Percentiles rank a stretch among this genome's conserved stretches.
Conservation (phyloP, 2,329 filamentous ascomycete genomes). For the Xenoacremonium recifei region DNA sequence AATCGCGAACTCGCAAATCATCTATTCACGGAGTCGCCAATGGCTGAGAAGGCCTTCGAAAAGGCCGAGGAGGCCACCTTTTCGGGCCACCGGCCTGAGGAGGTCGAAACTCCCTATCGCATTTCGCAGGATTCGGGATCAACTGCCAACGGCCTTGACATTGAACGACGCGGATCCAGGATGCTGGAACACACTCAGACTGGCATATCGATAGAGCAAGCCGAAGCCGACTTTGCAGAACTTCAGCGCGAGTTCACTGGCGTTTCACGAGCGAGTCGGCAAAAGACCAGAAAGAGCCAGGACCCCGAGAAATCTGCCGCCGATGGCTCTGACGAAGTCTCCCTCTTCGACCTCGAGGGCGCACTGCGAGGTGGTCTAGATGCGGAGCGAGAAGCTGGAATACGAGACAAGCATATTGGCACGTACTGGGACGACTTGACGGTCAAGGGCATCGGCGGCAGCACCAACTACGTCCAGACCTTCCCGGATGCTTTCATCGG, state of each 20-base stretch:
- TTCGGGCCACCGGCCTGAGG: slow-evolving; percentile 25
- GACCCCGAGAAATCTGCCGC: slow-evolving; percentile 59
- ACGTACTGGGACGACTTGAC: slow-evolving; percentile 77
- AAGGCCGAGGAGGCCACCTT: slow-evolving; percentile 29
- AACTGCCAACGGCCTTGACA: slow-evolving; percentile 22
- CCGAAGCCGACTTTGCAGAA: slow-evolving; percentile 69
- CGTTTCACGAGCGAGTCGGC: slow-evolving; percentile 50
- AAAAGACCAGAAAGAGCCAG: slow-evolving; percentile 21
- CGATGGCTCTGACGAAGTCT: slow-evolving; percentile 42
- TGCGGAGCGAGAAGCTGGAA: slow-evolving; percentile 74
- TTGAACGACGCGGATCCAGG: slow-evolving; percentile 17
- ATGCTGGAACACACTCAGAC: slow-evolving; percentile 8
- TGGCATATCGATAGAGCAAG: slow-evolving; percentile 62
- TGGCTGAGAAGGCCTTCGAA: slow-evolving; percentile 29
- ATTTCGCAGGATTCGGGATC: slow-evolving; percentile 27
- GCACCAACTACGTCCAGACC: slow-evolving; percentile 69
- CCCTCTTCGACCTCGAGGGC: slow-evolving; percentile 70
- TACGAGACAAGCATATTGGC: slow-evolving; percentile 76
- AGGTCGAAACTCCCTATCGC: slow-evolving; percentile 22
- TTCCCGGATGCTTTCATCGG: slow-evolving; percentile 75
- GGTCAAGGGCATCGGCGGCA: slow-evolving; percentile 72
- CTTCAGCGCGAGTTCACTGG: slow-evolving; percentile 61
- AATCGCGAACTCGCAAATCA: no score
- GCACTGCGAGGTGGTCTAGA: slow-evolving; percentile 69
- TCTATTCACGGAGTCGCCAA: no score